Evolutionary conservation across 2,329 filamentous ascomycete genomes (phyloP).

Genomic region (Fusarium robinianum): DNA sequence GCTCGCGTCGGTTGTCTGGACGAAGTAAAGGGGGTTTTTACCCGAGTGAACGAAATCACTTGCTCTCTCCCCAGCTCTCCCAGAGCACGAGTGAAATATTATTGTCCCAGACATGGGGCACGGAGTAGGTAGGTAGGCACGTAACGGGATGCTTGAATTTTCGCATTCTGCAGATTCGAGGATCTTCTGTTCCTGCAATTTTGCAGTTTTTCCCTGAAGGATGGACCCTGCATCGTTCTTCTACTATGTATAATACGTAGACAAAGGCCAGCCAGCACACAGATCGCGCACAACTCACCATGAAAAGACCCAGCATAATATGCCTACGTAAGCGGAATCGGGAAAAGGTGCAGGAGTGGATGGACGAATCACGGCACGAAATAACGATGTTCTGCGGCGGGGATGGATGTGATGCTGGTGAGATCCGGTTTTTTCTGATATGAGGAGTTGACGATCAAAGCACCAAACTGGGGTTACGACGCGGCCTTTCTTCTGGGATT

Average conservation of each 20-base stretch:
- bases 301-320: slow-evolving; percentile 18
- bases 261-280: slow-evolving; percentile 4
- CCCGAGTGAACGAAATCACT: too few species aligned
- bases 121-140: too few species aligned
- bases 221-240: slow-evolving; percentile 13
- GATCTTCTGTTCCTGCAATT: slow-evolving; percentile 23
- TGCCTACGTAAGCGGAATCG: too few species aligned
- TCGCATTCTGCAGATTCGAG: slow-evolving; percentile 21
- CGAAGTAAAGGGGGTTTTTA: too few species aligned
- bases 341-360: too few species aligned
- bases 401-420: slow-evolving; percentile 5
- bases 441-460: slow-evolving; percentile 29
- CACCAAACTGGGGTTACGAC: slow-evolving; percentile 16
- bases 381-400: neutral
- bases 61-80: too few species aligned
- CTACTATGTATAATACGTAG: slow-evolving; percentile 9
- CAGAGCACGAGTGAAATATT: too few species aligned
- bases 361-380: slow-evolving; percentile 20
- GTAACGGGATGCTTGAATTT: slow-evolving; percentile 14
- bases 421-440: slow-evolving; percentile 25
- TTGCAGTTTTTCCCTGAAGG: neutral
- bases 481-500: too few species aligned
- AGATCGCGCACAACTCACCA: slow-evolving; percentile 23
- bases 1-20: too few species aligned
- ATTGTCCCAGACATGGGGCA: too few species aligned